Evolutionary conservation across 75 land plant genomes (phyloP).

Genomic region (Ceratopteris richardii): DNA sequence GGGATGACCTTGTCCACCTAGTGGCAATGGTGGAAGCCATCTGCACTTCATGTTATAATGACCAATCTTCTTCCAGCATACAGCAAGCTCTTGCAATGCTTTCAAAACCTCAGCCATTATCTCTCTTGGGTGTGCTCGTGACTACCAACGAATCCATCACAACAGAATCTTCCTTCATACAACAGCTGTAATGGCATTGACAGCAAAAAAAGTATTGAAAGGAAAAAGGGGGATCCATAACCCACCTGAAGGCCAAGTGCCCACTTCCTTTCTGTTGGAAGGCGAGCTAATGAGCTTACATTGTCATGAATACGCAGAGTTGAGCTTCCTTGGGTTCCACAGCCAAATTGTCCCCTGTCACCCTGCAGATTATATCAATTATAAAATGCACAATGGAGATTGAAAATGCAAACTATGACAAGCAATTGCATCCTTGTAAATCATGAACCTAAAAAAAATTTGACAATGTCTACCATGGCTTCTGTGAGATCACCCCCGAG

Average conservation of each 20-base stretch:
- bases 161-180: background rate
- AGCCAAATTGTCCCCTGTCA: background rate
- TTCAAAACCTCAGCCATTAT: conserved; percentile 79
- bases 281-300: conserved; percentile 5
- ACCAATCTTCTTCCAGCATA: conserved; percentile 84
- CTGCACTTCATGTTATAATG: conserved; percentile 89
- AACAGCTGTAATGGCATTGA: background rate
- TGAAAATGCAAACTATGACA: background rate
- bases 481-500: conserved; percentile 59
- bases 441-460: background rate
- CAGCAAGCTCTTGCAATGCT: conserved; percentile 80
- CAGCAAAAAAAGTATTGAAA: background rate
- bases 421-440: background rate
- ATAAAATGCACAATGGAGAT: background rate
- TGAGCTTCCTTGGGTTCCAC: background rate
- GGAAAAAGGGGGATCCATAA: background rate
- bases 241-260: conserved; percentile 47
- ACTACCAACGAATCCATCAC: conserved; percentile 24
- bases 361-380: background rate
- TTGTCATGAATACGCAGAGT: background rate
- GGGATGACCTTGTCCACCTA: conserved; percentile 13
- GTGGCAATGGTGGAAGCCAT: conserved; percentile 46
- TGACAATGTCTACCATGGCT: conserved; percentile 30
- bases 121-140: conserved; percentile 87
- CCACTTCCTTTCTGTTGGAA: conserved; percentile 56